These are phyloP conservation scores for Sordariomycetes sp. DNA, from an alignment of 2,329 filamentous ascomycete genomes.

Conservation along the genomic window DNA sequence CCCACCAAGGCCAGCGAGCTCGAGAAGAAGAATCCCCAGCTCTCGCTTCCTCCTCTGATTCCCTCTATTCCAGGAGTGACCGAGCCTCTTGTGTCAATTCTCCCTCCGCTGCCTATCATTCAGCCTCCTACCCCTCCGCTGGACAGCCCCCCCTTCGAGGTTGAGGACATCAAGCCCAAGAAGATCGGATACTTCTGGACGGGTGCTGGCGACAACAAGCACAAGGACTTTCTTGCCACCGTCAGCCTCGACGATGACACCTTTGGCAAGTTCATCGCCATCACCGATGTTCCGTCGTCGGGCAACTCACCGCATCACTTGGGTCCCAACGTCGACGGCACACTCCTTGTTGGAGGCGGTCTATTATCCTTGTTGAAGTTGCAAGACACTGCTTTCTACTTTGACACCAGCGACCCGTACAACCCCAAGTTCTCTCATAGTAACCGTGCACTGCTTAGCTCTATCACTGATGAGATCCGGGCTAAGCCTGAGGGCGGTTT, in stretches of 20 bases:
- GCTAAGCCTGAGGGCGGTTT: conserved; percentile 47
- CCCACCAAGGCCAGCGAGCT: conserved; percentile 4
- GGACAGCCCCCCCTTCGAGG: conserved; percentile 40
- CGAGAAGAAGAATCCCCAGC: conserved; percentile 9
- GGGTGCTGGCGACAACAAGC: conserved; percentile 48
- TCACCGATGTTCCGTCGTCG: conserved; percentile 48
- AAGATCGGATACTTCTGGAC: conserved; percentile 60
- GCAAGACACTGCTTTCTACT: conserved; percentile 55
- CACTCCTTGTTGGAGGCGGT: conserved; percentile 46
- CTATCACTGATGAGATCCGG: conserved; percentile 53
- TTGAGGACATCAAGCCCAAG: conserved; percentile 50
- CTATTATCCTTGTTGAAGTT: conserved; percentile 49
- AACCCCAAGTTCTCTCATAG: conserved; percentile 49
- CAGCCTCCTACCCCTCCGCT: conserved; percentile 50
- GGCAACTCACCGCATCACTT: conserved; percentile 55
- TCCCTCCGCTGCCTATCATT: conserved; percentile 46
- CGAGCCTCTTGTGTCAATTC: conserved; percentile 38
- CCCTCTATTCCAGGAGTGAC: conserved; percentile 51
- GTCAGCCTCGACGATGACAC: conserved; percentile 53
- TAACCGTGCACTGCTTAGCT: conserved; percentile 48
- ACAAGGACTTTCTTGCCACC: conserved; percentile 50
- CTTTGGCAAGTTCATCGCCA: conserved; percentile 48
- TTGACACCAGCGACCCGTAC: conserved; percentile 50
- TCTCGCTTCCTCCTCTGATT: conserved; percentile 44
- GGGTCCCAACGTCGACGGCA: conserved; percentile 41